Percentiles rank a stretch among this genome's conserved stretches.
Evolutionary conservation across 2,329 filamentous ascomycete species (phyloP).

Genomic region (Colletotrichum gloeosporioides): DNA sequence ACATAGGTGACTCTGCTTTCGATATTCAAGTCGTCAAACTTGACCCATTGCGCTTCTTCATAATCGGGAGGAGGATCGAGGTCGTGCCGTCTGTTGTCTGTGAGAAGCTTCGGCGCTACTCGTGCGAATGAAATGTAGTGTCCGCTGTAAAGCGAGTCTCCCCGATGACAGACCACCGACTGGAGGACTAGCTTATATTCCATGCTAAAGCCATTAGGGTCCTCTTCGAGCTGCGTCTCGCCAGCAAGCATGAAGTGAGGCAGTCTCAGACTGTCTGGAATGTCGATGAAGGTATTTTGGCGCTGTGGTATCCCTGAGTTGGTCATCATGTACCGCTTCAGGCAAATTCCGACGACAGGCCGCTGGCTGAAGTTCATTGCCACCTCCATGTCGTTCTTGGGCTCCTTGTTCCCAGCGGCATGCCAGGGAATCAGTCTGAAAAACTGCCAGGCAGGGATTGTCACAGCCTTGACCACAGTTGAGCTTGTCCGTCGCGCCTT

Average conservation of each 20-base stretch:
- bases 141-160: conserved; percentile 82
- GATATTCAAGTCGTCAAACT: conserved; percentile 83
- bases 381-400: conserved; percentile 76
- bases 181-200: conserved; percentile 94
- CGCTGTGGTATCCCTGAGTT: conserved; percentile 71
- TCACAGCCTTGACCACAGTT: conserved; percentile 76
- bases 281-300: conserved; percentile 86
- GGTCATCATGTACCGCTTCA: conserved; percentile 87
- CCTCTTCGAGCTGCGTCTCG: conserved; percentile 67
- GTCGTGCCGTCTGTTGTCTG: conserved; percentile 61
- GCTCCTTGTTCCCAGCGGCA: conserved; percentile 61
- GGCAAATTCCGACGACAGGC: conserved; percentile 88
- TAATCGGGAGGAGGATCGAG: conserved; percentile 68
- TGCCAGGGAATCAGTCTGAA: conserved; percentile 96
- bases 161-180: conserved; percentile 91
- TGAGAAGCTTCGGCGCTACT: conserved; percentile 68
- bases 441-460: conserved; percentile 97
- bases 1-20: conserved; percentile 75
- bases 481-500: conserved; percentile 51
- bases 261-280: conserved; percentile 79
- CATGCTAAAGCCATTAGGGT: conserved; percentile 71
- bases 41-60: conserved; percentile 81
- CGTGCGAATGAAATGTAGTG: conserved; percentile 91
- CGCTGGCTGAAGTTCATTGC: conserved; percentile 86
- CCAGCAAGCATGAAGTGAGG: conserved; percentile 87